Evolutionary conservation across 306 rosid species (phyloP).

Genomic region (Acmispon strigosus): DNA sequence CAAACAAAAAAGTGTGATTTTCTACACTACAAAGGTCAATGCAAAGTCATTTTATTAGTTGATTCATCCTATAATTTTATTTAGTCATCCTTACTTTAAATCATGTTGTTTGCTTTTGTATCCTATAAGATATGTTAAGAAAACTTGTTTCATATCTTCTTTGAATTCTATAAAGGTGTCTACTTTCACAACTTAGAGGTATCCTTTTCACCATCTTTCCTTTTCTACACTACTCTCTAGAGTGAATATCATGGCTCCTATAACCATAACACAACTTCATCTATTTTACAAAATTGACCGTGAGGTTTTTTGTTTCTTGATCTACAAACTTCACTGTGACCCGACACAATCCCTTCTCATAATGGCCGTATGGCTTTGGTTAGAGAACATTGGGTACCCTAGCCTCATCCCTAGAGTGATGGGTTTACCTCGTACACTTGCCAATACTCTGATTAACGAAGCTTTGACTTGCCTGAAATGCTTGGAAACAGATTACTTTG

Average conservation of each 20-base stretch:
- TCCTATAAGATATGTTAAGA: not conserved
- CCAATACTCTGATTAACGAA: slow-evolving; percentile 29
- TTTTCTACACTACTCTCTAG: not conserved
- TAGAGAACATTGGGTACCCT: slow-evolving; percentile 35
- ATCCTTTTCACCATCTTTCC: not conserved
- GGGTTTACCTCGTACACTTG: not conserved
- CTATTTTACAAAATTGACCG: slow-evolving; percentile 33
- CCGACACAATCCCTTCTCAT: slow-evolving; percentile 33
- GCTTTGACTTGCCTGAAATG: slow-evolving; percentile 31
- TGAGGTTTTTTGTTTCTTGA: slow-evolving; percentile 31
- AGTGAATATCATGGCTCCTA: not conserved
- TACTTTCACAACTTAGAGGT: not conserved
- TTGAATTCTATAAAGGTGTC: not conserved
- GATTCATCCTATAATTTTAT: too few species aligned
- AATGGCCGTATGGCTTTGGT: slow-evolving; percentile 64
- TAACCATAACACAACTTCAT: slow-evolving; percentile 27
- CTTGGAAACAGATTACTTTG: slow-evolving; percentile 6
- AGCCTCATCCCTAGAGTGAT: slow-evolving; percentile 13
- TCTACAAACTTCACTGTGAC: slow-evolving; percentile 16
- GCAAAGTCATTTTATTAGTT: too few species aligned
- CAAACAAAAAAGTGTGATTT: too few species aligned
- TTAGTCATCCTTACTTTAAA: too few species aligned
- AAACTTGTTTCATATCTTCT: not conserved
- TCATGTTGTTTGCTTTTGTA: not conserved
- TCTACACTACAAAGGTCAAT: too few species aligned